These are phyloP conservation scores for Cladosporium sphaerospermum DNA, from an alignment of 2,329 filamentous ascomycete species.

Conservation along the genomic window DNA sequence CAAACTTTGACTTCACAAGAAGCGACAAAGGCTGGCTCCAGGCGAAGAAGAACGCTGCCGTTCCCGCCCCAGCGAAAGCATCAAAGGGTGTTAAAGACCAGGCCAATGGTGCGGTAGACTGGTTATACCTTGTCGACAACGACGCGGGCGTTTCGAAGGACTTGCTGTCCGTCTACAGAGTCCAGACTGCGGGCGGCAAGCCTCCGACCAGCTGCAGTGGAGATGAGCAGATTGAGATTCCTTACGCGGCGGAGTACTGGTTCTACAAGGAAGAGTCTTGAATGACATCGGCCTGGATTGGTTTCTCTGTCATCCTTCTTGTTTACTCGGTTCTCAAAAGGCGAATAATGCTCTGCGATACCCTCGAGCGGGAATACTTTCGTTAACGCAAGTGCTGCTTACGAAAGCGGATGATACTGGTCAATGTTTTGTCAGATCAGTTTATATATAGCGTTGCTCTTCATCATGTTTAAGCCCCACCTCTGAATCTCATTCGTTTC, in stretches of 20 bases:
- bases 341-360: slow-evolving; percentile 1
- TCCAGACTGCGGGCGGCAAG: slow-evolving; percentile 43
- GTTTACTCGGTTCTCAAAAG: background rate
- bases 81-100: slow-evolving; percentile 32
- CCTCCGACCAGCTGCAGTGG: slow-evolving; percentile 34
- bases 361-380: slow-evolving; percentile 8
- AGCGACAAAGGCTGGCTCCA: slow-evolving; percentile 25
- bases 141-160: slow-evolving; percentile 30
- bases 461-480: too few species aligned
- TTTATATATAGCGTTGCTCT: too few species aligned
- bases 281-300: background rate
- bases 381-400: slow-evolving; percentile 13
- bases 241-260: slow-evolving; percentile 45
- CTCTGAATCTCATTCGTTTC: too few species aligned
- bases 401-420: slow-evolving; percentile 8
- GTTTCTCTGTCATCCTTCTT: background rate
- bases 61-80: slow-evolving; percentile 46
- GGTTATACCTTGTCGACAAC: slow-evolving; percentile 41
- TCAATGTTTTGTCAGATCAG: too few species aligned
- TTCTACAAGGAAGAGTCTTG: slow-evolving; percentile 31
- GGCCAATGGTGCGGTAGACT: slow-evolving; percentile 37
- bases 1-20: slow-evolving; percentile 50
- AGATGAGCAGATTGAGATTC: slow-evolving; percentile 30
- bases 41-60: slow-evolving; percentile 44
- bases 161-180: slow-evolving; percentile 42